A percentile compares a stretch with the other conserved stretches of the same genome.
These are phyloP conservation scores for Coniferiporia weirii DNA, from an alignment of 1,284 basidiomycete genomes.

Conservation along the genomic window DNA sequence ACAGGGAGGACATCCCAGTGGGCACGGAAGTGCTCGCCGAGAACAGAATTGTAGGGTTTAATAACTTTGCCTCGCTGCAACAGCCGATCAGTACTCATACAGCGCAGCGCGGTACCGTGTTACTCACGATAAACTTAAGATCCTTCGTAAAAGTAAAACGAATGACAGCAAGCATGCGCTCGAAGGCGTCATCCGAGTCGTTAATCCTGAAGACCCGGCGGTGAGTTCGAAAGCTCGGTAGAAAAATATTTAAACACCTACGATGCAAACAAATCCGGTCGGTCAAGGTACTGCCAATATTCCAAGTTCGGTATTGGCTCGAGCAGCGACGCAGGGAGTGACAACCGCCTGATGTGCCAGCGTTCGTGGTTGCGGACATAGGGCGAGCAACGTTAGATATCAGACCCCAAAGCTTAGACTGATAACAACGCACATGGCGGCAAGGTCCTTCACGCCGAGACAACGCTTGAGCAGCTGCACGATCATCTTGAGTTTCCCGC, in stretches of 20 bases:
- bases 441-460: conserved; percentile 87
- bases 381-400: not conserved
- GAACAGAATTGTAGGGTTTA: conserved; percentile 94
- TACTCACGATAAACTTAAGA: conserved; percentile 84
- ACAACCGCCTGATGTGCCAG: conserved; percentile 63
- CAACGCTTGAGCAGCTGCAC: conserved; percentile 83
- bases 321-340: conserved; percentile 82
- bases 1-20: conserved; percentile 75
- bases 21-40: conserved; percentile 88
- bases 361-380: not conserved
- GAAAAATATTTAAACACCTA: conserved; percentile 36
- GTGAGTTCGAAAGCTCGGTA: not conserved
- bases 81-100: not conserved
- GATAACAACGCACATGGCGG: conserved; percentile 63
- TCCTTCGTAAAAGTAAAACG: conserved; percentile 93
- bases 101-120: not conserved
- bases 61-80: conserved; percentile 80
- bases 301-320: conserved; percentile 93
- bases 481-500: conserved; percentile 88
- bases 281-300: conserved; percentile 93
- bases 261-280: conserved; percentile 90
- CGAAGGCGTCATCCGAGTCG: conserved; percentile 84
- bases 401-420: not conserved
- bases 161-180: conserved; percentile 87
- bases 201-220: conserved; percentile 57